These are phyloP conservation scores for Triticum dicoccoides DNA, from an alignment of 176 grass and related monocot genomes.

Conservation along the genomic window DNA sequence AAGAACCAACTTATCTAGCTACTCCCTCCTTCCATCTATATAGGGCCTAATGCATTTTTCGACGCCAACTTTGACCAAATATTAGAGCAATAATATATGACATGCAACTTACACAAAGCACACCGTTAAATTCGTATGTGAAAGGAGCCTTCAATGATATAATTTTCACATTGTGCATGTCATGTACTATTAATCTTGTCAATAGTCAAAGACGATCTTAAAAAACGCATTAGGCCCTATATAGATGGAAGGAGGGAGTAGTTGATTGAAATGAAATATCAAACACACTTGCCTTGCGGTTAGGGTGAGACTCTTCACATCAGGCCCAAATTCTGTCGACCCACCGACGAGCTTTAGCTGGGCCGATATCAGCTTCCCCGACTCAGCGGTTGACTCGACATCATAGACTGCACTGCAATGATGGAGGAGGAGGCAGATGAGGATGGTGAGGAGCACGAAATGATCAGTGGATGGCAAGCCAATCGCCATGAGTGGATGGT, in stretches of 20 bases:
- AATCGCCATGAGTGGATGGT: neutral
- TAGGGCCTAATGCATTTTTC: no score
- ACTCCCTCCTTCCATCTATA: no score
- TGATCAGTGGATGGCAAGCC: neutral
- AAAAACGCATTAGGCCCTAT: no score
- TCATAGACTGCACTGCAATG: constrained; percentile 31
- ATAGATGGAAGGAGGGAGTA: neutral
- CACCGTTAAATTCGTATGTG: no score
- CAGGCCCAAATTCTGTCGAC: constrained; percentile 38
- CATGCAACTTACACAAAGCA: no score
- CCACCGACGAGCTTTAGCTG: constrained; percentile 37
- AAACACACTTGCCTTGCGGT: constrained; percentile 48
- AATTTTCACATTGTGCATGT: no score
- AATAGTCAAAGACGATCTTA: no score
- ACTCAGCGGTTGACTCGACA: constrained; percentile 16
- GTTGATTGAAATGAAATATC: neutral
- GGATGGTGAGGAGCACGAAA: neutral
- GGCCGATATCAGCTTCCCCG: constrained; percentile 31
- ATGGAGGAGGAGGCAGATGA: constrained; percentile 3
- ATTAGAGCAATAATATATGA: no score
- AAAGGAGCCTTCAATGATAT: no score
- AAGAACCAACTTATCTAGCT: neutral
- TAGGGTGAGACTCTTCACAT: constrained; percentile 51
- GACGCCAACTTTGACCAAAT: no score
- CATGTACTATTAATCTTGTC: no score